Evolutionary conservation across 345 rosid genomes (phyloP).

Genomic region (Balakata baccata): DNA sequence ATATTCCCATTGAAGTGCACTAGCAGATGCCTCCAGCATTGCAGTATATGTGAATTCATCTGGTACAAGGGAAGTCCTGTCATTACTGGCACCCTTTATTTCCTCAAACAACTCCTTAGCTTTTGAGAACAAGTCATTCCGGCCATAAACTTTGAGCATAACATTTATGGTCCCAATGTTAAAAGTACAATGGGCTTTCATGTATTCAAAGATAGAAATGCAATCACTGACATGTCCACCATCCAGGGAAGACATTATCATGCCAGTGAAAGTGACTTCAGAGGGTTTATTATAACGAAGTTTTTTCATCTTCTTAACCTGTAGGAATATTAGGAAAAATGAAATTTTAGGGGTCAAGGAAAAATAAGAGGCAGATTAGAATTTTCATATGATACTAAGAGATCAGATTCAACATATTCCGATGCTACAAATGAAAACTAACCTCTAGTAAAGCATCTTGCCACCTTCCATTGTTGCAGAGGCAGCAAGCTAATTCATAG

Average conservation of each 20-base stretch:
- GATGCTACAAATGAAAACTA: conserved; percentile 19
- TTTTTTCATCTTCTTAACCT: conserved; percentile 67
- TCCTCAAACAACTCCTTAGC: conserved; percentile 81
- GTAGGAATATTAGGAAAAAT: conserved; percentile 18
- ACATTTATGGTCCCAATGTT: conserved; percentile 82
- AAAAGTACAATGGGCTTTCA: conserved; percentile 67
- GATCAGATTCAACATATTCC: not conserved
- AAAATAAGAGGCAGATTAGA: not conserved
- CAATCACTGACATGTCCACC: conserved; percentile 79
- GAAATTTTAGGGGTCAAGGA: not conserved
- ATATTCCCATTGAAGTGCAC: conserved; percentile 85
- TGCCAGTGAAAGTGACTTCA: conserved; percentile 80
- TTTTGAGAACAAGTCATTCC: conserved; percentile 73
- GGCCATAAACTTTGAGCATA: conserved; percentile 77
- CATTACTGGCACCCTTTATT: conserved; percentile 28
- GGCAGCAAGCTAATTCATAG: conserved; percentile 87
- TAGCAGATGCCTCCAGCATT: conserved; percentile 87
- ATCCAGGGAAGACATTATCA: conserved; percentile 64
- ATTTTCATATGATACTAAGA: conserved; percentile 1
- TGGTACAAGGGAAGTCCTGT: conserved; percentile 36
- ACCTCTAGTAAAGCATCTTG: conserved; percentile 78
- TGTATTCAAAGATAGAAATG: conserved; percentile 55
- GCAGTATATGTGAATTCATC: conserved; percentile 67
- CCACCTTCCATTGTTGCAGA: conserved; percentile 79
- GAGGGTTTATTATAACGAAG: conserved; percentile 60